phyloP scores from a whole-genome alignment of 208 protist species.

The Acanthamoeba triangularis region DNA sequence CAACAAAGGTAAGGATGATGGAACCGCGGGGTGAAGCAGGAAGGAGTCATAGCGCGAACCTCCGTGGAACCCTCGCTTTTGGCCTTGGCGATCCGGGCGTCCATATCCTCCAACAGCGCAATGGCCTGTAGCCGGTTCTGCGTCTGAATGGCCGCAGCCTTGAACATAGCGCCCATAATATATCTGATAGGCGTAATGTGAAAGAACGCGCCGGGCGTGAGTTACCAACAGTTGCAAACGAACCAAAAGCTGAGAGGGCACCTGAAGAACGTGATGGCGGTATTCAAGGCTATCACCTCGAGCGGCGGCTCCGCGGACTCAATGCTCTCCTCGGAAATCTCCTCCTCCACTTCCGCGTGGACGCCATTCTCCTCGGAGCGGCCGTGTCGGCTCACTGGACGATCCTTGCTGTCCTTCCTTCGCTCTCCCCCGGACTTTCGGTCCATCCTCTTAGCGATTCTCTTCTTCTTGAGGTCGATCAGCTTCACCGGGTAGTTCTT shows the following conservation, averaged over 20 bases:
- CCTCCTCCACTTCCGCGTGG: not conserved
- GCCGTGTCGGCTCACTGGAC: not conserved
- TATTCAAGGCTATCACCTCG: not conserved
- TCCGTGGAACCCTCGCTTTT: not conserved
- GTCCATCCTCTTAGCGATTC: not conserved
- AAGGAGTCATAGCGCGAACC: not conserved
- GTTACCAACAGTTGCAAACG: not conserved
- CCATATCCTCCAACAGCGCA: constrained; percentile 22
- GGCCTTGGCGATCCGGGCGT: not conserved
- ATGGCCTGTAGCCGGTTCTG: not conserved
- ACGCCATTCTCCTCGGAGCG: not conserved
- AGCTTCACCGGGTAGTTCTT: not conserved
- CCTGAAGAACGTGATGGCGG: constrained; percentile 28
- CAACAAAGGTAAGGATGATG: not conserved
- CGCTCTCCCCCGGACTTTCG: not conserved
- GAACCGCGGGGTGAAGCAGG: not conserved
- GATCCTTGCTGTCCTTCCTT: not conserved
- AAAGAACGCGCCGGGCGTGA: not conserved
- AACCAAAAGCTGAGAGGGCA: not conserved
- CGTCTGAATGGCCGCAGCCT: constrained; percentile 28
- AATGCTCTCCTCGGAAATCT: not conserved
- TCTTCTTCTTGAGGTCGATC: constrained; percentile 14
- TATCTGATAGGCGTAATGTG: not conserved
- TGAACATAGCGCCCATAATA: constrained; percentile 42
- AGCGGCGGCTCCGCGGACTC: constrained; percentile 10